Percentiles rank a stretch among this genome's conserved stretches.
Conservation (phyloP, 2,329 filamentous ascomycete species). For the Colletotrichum navitas region DNA sequence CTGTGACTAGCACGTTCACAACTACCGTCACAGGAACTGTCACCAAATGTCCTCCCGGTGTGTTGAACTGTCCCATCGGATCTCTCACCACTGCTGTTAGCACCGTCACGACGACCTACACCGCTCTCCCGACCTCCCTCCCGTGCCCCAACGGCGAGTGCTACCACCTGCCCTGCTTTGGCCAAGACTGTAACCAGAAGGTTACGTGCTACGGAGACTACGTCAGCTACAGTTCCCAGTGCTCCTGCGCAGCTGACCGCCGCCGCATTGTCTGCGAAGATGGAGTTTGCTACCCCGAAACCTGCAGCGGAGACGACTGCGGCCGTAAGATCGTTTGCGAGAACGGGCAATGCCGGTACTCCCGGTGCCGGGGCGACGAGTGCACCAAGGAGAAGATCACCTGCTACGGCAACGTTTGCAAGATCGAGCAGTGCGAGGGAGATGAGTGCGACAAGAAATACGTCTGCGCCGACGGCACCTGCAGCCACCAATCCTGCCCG, state of each 20-base stretch:
- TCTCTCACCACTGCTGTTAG: conserved; percentile 10
- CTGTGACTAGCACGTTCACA: conserved; percentile 28
- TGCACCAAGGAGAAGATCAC: conserved; percentile 31
- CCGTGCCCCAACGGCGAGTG: conserved; percentile 15
- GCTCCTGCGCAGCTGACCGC: conserved; percentile 50
- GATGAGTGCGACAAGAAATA: conserved; percentile 47
- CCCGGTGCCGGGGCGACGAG: conserved; percentile 27
- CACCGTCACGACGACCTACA: conserved; percentile 36
- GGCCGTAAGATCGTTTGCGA: conserved; percentile 29
- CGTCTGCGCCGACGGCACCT: conserved; percentile 44
- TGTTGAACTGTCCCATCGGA: conserved; percentile 20
- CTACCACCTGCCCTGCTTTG: conserved; percentile 36
- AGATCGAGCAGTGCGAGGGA: conserved; percentile 50
- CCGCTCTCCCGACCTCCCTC: conserved; percentile 4
- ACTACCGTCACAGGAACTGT: conserved; percentile 21
- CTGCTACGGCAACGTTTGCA: conserved; percentile 43
- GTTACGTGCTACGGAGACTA: conserved; percentile 41
- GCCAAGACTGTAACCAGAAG: conserved; percentile 18
- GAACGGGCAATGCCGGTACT: conserved; percentile 19
- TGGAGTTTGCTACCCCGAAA: conserved; percentile 36
- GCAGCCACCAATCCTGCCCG: conserved; percentile 45
- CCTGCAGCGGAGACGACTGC: conserved; percentile 40
- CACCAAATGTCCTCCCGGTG: conserved; percentile 16
- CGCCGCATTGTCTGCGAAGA: conserved; percentile 47
- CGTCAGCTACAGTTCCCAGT: conserved; percentile 49